Evolutionary conservation across 2,329 filamentous ascomycete genomes (phyloP).

Genomic region (Hypoxylon sp.): DNA sequence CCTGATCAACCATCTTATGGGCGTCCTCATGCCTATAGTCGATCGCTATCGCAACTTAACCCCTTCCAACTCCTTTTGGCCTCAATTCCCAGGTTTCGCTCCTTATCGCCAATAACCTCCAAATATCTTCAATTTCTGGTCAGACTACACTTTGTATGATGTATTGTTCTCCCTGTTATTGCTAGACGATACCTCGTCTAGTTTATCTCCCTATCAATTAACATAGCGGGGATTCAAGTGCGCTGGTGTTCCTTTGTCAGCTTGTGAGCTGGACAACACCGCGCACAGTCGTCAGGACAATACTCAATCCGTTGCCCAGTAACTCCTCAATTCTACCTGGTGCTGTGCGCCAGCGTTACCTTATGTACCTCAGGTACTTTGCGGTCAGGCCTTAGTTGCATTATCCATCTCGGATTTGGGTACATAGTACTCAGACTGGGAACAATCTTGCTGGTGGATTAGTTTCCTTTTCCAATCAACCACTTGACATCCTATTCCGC

Average conservation of each 20-base stretch:
- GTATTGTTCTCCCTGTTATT: constrained; percentile 42
- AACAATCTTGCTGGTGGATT: background rate
- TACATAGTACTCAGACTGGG: background rate
- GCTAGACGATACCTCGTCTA: constrained; percentile 47
- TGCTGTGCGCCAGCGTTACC: constrained; percentile 3
- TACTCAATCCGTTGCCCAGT: constrained; percentile 7
- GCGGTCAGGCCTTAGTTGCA: constrained; percentile 4
- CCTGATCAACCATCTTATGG: constrained; percentile 31
- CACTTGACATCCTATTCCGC: background rate
- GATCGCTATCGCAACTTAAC: constrained; percentile 27
- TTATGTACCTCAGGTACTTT: too few species aligned
- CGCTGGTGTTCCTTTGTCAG: constrained; percentile 29
- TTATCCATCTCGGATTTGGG: constrained; percentile 7
- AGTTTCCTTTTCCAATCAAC: constrained; percentile 8
- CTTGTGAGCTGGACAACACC: constrained; percentile 14
- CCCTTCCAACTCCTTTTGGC: constrained; percentile 28
- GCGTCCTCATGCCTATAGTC: constrained; percentile 14
- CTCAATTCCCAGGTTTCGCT: constrained; percentile 29
- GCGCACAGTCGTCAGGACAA: constrained; percentile 31
- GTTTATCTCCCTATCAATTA: constrained; percentile 37
- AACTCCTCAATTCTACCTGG: constrained; percentile 15
- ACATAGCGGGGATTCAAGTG: constrained; percentile 37
- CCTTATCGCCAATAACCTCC: constrained; percentile 24
- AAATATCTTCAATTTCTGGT: constrained; percentile 18
- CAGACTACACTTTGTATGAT: constrained; percentile 38